phyloP scores from a whole-genome alignment of 192 early-diverging fungal genomes.

The Entomortierella beljakovae region DNA sequence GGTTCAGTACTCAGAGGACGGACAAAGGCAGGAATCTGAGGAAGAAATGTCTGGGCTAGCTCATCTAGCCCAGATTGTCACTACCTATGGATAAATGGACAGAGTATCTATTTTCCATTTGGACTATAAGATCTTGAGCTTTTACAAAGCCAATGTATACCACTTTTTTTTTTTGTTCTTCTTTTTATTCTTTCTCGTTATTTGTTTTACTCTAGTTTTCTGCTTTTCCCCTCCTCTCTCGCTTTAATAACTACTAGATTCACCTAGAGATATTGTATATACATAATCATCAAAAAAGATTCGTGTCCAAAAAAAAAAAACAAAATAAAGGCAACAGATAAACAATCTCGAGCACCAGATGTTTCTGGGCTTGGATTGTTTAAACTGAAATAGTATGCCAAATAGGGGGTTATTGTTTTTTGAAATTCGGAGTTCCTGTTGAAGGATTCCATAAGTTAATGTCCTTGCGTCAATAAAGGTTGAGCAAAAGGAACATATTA shows the following conservation, averaged over 20 bases:
- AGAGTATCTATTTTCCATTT: neutral
- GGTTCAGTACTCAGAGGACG: neutral
- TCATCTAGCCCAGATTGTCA: slow-evolving; percentile 48
- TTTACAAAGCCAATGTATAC: neutral
- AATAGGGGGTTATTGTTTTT: too few relatives aligned
- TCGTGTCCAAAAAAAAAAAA: too few relatives aligned
- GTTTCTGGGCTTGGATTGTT: too few relatives aligned
- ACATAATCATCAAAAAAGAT: too few relatives aligned
- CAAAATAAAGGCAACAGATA: too few relatives aligned
- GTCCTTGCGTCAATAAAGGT: slow-evolving; percentile 20
- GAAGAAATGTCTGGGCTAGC: slow-evolving; percentile 45
- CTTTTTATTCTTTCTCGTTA: neutral
- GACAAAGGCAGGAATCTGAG: neutral
- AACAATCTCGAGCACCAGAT: too few relatives aligned
- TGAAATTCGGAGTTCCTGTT: slow-evolving; percentile 45
- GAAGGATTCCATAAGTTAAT: slow-evolving; percentile 46
- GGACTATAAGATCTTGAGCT: neutral
- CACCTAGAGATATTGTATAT: too few relatives aligned
- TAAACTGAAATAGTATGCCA: too few relatives aligned
- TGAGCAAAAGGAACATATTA: slow-evolving; percentile 27
- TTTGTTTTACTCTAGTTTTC: too few relatives aligned
- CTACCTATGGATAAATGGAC: slow-evolving; percentile 38
- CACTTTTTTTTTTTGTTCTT: neutral
- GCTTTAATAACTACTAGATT: too few relatives aligned
- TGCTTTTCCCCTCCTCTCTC: too few relatives aligned